phyloP scores from a whole-genome alignment of 176 grass and related monocot species.

The sorghum (Sorghum bicolor) region Sorghum_bicolor_NCBIv3 NC_012873.2:3973501-3974000 shows the following conservation, averaged over 20 bases:
- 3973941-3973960: slow-evolving; percentile 7
- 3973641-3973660: not conserved
- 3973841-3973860: slow-evolving; percentile 4
- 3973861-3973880: not conserved
- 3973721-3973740: not conserved
- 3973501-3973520: slow-evolving; percentile 54
- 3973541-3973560: slow-evolving; percentile 99
- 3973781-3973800: slow-evolving; percentile 9
- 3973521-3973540: slow-evolving; percentile 99
- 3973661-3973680: not conserved
- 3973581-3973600: slow-evolving; percentile 92
- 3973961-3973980: not conserved
- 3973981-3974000: not conserved
- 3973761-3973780: not conserved
- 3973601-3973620: slow-evolving; percentile 61
- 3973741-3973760: slow-evolving; percentile 15
- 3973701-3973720: not conserved
- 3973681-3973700: not conserved
- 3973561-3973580: slow-evolving; percentile 92
- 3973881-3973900: not conserved
- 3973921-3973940: not conserved
- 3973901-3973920: not conserved
- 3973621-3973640: not conserved
- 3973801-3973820: slow-evolving; percentile 1
- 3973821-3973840: slow-evolving; percentile 7